Base-by-base conservation (phyloP, 2,329 filamentous ascomycete genomes). In the Sporothrix dimorphospora region DNA sequence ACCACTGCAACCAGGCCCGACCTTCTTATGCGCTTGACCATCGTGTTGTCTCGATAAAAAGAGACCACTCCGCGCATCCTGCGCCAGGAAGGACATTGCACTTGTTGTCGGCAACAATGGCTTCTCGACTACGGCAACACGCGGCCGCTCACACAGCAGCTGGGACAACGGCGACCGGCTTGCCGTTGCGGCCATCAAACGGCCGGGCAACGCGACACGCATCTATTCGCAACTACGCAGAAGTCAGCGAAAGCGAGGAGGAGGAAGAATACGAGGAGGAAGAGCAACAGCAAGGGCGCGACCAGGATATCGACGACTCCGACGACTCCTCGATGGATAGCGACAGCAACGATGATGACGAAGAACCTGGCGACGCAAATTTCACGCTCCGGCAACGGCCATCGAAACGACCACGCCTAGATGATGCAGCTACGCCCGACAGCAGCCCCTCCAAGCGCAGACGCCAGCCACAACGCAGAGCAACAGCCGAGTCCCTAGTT, bases 141-240 rank as follows among this genome's bases (percentile, higher is more conserved):
- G 21, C 34, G 24, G 21, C 67, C 2, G 5, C 42, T 38, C 68
- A 49, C 27, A 53, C 69, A 12, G 34, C 34, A 7, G 49, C 16
- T 40, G 12, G 34, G 12, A 16, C 38, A 12, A 16, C 49, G 14
- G 27, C 9, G 7, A n/a, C 57, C 9, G 38, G 34, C 1, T 19
- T 70, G n/a, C 40, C 71, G 3, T 49, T 61, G 55, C 71, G 71
- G 14, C 30, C 66, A 19, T 45, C 69, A 19, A 57, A 66, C n/a
- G 49, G 61, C 38, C 74, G 74, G 11, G 68, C 34, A 9, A 73
- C 73, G 16, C 73, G 74, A 12, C 72, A 71, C 34, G 68, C 74
- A 6, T 65, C 70, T 0, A 66, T 71, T 7, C 65, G 47, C 12
- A 70, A 14, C 21, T 72, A 74, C 27, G 65, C 70, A 1, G 66